Evolutionary conservation across 805 yeast species (phyloP), one percentile per base, ranked within the genome.

Genomic region (Zygoascus ofunaensis): DNA sequence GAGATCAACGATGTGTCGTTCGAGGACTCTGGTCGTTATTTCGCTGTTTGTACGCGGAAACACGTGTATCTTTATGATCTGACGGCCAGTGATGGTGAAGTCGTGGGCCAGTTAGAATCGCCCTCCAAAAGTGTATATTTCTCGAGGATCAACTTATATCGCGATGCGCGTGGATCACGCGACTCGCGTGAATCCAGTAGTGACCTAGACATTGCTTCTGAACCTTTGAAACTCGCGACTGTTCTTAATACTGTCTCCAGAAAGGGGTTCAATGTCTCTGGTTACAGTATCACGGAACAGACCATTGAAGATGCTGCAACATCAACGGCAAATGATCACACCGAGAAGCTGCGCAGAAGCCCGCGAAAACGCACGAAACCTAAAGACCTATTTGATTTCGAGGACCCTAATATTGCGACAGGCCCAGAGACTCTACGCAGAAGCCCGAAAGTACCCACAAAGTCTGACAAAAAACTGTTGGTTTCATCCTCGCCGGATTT

Each of bases 1-100:
- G 75, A 69, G 45, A 72, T 87, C 1, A 68, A 68, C 15, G 95
- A 87, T 58, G 66, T 84, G 49, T 72, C 76, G 40, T 72, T 86
- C 52, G 30, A 24, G 8, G 41, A 22, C 8, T 14, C 14, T 5
- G 41, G 41, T 3, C 21, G 23, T 4, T 37, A n/a, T 17, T 21
- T 37, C 15, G 41, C 41, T 14, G 22, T 22, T 18, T 37, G 34
- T 19, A 37, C 41, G 3, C 15, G 21, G 20, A 17, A 37, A 10
- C 74, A 72, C 47, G 69, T 77, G 2, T 61, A 76, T 28, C 70
- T 79, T 1, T 66, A 79, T 3, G 60, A 64, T 17, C 30, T 26
- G 30, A 26, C 12, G 30, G 12, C 30, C 7, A n/a, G n/a, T n/a
- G 64, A 79, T 4, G 79, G 79, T 12, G 57, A 59, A 30, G 44